Conservation (phyloP, 2,329 filamentous ascomycete genomes). For the Venturia pyrina region DNA sequence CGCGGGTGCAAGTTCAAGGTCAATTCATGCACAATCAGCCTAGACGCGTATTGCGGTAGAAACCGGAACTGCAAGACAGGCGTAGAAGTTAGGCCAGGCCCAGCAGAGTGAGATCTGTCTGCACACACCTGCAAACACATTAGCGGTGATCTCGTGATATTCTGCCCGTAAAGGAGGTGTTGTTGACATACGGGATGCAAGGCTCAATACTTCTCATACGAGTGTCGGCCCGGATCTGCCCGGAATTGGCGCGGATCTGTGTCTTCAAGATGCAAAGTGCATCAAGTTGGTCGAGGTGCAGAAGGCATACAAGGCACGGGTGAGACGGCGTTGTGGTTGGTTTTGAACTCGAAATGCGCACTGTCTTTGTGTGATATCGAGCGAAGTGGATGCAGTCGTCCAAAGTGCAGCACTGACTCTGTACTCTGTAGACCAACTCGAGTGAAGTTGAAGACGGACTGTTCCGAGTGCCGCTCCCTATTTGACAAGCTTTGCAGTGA, state of each 20-base stretch:
- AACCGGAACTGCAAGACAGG: neutral
- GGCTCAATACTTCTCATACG: neutral
- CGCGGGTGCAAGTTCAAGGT: neutral
- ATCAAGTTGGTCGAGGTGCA: slow-evolving; percentile 2
- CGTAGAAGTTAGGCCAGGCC: neutral
- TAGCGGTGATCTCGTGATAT: neutral
- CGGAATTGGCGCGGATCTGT: neutral
- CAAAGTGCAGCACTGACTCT: neutral
- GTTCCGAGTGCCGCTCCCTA: neutral
- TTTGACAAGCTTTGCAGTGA: neutral
- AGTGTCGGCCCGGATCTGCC: slow-evolving; percentile 1
- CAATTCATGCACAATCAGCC: neutral
- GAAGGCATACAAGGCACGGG: neutral
- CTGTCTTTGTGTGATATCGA: neutral
- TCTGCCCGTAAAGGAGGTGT: neutral
- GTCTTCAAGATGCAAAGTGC: neutral
- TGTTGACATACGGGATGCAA: neutral
- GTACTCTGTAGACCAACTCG: neutral
- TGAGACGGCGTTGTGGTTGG: neutral
- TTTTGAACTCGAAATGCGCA: neutral
- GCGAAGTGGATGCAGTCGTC: neutral
- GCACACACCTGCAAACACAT: neutral
- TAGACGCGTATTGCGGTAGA: neutral
- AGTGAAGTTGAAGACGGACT: neutral
- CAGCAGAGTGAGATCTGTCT: neutral